Evolutionary conservation across 2,329 filamentous ascomycete genomes (phyloP), one percentile per base, ranked within the genome.

Genomic region (Aspergillus fijiensis): DNA sequence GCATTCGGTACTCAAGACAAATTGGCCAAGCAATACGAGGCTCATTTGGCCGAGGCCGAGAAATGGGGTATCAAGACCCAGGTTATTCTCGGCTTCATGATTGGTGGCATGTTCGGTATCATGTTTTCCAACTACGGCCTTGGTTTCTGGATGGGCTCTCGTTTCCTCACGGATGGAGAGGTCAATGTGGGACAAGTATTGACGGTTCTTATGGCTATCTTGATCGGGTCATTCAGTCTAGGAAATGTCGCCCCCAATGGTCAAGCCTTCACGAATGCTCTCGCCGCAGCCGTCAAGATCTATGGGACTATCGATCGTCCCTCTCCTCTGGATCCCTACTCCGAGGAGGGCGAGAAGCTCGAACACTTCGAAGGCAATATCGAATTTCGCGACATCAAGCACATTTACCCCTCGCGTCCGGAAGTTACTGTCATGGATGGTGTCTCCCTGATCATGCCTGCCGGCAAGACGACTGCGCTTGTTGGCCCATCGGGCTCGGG

Each of bases 1-100:
- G 95, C 95, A 31, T 99, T 97, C 70, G 92, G 92, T 49, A 97
- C 93, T 0, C 93, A 98, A 75, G 90, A 94, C 58, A 92, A 94
- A 64, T 84, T 98, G n/a, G 91, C 94, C 11, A 84, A 84, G 63
- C 89, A 94, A 74, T 98, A 98, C 72, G 90, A 96, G 68, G 74
- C 72, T 2, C 90, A 96, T 73, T 81, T 98, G 33, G 77, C 78
- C 49, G 83, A 85, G 57, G 93, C 92, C 14, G 88, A 95, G 71
- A 84, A 81, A 66, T 92, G 84, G 72, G 95, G 94, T 21, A 87
- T 87, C 76, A 90, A 87, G 68, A 84, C 89, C 70, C 94, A 96
- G 79, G 80, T 84, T 19, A 81, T 85, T 23, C 79, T 96, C 31
- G 90, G 86, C 11, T 76, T 87, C 67, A 94, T 98, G 90, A 82